Base-by-base conservation (phyloP, 805 yeast species). In the Ogataea nakhonphanomensis region DNA sequence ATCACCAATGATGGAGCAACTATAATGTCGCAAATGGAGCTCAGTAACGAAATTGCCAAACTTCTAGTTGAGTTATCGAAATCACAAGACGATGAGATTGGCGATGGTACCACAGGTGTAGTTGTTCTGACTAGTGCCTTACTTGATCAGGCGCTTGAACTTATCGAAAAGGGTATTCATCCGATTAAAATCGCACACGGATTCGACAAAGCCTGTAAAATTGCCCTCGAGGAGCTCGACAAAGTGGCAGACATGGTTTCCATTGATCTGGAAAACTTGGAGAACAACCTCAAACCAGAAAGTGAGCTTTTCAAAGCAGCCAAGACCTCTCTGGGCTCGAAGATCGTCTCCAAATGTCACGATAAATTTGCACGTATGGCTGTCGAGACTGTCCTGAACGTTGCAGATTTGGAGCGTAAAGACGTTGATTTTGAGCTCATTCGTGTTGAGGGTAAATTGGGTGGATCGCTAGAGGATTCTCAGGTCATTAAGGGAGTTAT, bases 1-100 rank as follows among this genome's bases (percentile, higher is more conserved):
- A 91, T 93, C 55, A 93, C 99, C 35, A 93, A 93, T 62, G 99
- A 93, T 62, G 99, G 99, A 54, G 99, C 98, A 32, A 95, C 99
- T 9, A 95, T 93, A 56, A 69, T 93, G 53, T 76, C 95, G 7
- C 96, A 89, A 61, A 93, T 93, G 96, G 95, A 93, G 62, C 73
- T 93, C 49, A 95, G 89, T 53, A 90, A 85, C 64, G 95, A 93
- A 67, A 89, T 93, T 54, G 99, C 99, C 51, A 93, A 93, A 66
- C 72, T 93, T 46, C 70, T 93, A 58, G 99, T 93, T 13, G 96
- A 95, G 66, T 74, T 93, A 50, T 84, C 96, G 23, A 85, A 78
- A 62, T 86, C 96, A 21, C 99, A 91, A 71, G 99, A 91, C 64
- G 96, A 93, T 62, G 98, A 91, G 67, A 88, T 91, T 61, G 99